Conservation (phyloP, 2,329 filamentous ascomycete genomes). For the Apiospora phragmitis region DNA sequence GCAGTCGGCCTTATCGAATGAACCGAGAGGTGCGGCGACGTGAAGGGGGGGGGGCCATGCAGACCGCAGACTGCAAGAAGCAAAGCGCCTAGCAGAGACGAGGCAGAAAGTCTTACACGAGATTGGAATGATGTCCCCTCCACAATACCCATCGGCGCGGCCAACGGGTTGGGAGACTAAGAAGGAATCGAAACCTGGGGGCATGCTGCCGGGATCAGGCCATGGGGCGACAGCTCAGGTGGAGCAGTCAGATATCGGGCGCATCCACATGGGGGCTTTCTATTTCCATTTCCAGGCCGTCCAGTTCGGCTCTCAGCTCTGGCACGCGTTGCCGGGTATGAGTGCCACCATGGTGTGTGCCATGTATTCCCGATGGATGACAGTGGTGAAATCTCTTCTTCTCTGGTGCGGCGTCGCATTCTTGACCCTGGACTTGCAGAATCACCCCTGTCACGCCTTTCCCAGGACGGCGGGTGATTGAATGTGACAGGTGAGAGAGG, state of each 20-base stretch:
- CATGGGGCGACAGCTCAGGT: neutral
- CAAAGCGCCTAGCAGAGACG: neutral
- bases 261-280: neutral
- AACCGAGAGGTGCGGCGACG: neutral
- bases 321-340: neutral
- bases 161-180: neutral
- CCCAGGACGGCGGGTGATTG: neutral
- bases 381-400: neutral
- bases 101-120: neutral
- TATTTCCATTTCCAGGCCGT: neutral
- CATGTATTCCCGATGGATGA: neutral
- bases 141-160: conserved; percentile 2
- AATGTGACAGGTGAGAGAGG: neutral
- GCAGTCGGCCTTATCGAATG: neutral
- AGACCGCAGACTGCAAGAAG: neutral
- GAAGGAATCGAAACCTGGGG: neutral
- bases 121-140: neutral
- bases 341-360: neutral
- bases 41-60: neutral
- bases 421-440: neutral
- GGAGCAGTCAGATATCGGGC: conserved; percentile 4
- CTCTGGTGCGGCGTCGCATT: neutral
- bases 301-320: neutral
- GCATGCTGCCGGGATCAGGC: neutral
- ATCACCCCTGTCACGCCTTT: neutral